A percentile compares a stretch with the other conserved stretches of the same genome.
Conservation (phyloP, 2,329 filamentous ascomycete species). For the Aspergillus sclerotialis region DNA sequence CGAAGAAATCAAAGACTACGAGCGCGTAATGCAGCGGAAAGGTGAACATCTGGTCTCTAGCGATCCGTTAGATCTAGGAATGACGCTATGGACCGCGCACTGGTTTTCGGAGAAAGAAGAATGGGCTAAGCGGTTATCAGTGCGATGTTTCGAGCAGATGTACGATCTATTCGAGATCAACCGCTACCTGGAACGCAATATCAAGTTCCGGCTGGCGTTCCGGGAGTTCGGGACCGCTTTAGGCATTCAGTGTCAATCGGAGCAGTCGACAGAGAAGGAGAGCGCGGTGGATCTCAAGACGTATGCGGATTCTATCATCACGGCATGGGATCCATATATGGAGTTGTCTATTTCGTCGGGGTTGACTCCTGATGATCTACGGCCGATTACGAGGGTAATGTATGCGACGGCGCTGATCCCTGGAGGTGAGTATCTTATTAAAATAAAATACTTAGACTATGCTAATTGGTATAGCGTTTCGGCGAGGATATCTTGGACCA, state of each 20-base stretch:
- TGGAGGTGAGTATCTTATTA: constrained; percentile 41
- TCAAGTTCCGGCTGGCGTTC: constrained; percentile 42
- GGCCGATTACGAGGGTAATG: constrained; percentile 52
- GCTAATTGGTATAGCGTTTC: constrained; percentile 23
- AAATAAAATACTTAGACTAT: not conserved
- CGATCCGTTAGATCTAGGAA: constrained; percentile 52
- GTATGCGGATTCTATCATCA: constrained; percentile 29
- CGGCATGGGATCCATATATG: constrained; percentile 34
- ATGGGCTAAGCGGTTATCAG: constrained; percentile 41
- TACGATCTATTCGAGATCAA: constrained; percentile 30
- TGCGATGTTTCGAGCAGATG: constrained; percentile 29
- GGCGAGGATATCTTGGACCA: constrained; percentile 25
- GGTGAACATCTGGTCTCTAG: constrained; percentile 39
- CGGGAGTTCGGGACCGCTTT: constrained; percentile 50
- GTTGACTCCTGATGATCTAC: constrained; percentile 37
- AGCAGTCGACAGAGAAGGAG: constrained; percentile 29
- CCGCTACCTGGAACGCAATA: constrained; percentile 27
- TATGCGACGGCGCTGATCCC: constrained; percentile 50
- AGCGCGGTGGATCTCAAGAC: constrained; percentile 20
- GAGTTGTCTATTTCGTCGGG: constrained; percentile 24
- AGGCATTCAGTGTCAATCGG: constrained; percentile 38
- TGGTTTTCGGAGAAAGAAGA: constrained; percentile 41
- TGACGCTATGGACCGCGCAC: constrained; percentile 53
- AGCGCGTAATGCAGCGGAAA: constrained; percentile 40
- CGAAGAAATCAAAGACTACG: constrained; percentile 49